These are phyloP conservation scores for Suillus subaureus DNA, from an alignment of 768 basidiomycete species.

Conservation along the genomic window DNA sequence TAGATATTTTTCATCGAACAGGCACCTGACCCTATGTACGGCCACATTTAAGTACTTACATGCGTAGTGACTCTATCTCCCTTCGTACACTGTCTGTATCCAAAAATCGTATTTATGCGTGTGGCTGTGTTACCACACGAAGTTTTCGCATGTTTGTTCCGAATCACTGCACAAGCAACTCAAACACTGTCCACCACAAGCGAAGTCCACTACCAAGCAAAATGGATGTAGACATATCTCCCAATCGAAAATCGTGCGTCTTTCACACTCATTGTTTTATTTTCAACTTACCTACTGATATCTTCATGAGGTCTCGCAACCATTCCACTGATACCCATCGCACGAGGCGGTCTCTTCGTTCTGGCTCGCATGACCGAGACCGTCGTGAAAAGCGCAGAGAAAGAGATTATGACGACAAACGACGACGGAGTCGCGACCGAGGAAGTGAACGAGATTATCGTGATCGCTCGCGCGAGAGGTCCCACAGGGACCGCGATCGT, in stretches of 20 bases:
- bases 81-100: not conserved
- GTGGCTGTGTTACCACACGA: slow-evolving; percentile 24
- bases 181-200: slow-evolving; percentile 7
- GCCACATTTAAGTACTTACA: slow-evolving; percentile 1
- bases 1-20: slow-evolving; percentile 14
- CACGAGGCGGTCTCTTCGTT: slow-evolving; percentile 72
- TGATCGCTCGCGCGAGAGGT: slow-evolving; percentile 56
- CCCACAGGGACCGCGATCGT: slow-evolving; percentile 40
- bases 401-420: slow-evolving; percentile 56
- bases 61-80: not conserved
- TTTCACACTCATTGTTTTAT: slow-evolving; percentile 6
- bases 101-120: slow-evolving; percentile 24
- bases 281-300: slow-evolving; percentile 5
- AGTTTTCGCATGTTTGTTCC: slow-evolving; percentile 38
- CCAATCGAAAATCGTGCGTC: slow-evolving; percentile 63
- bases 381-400: slow-evolving; percentile 56
- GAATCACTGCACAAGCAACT: slow-evolving; percentile 9
- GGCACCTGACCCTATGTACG: not conserved
- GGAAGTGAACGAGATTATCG: slow-evolving; percentile 52
- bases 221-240: slow-evolving; percentile 68
- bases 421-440: slow-evolving; percentile 65
- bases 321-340: slow-evolving; percentile 77
- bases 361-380: slow-evolving; percentile 61
- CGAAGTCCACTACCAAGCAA: slow-evolving; percentile 48
- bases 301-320: slow-evolving; percentile 58